Evolutionary conservation across 768 basidiomycete genomes (phyloP), one percentile per base, ranked within the genome.

Genomic region (Cubamyces sp.): DNA sequence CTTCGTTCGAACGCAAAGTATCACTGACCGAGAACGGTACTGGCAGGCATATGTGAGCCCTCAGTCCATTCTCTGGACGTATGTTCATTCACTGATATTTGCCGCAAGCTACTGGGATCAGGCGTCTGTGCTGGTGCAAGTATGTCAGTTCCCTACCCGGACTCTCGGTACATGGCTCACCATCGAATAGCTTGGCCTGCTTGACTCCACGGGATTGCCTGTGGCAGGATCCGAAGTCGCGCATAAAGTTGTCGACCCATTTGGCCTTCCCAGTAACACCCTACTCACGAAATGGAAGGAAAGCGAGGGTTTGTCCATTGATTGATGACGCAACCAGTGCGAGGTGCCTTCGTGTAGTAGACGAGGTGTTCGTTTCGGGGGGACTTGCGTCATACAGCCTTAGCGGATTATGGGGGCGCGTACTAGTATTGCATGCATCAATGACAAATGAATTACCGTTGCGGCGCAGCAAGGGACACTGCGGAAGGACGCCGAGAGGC

Each of bases 91-190:
- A 12, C 54, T 47, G 30, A 28, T 16, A n/a, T 1, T 45, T 5
- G 26, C 3, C 64, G 11, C 34, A 34, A 80, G 79, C 48, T 80
- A 80, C 59, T 80, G 81, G 81, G 81, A 82, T 54, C 81, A 82
- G 67, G 81, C 81, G n/a, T 79, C 77, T 11, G 50, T 75, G 15
- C 73, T 82, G 21, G 76, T 77, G 16, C 82, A 82, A 66, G 71
- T 76, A 54, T 50, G 69, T 50, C 40, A 39, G 6, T 40, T 61
- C 16, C 8, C 23, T 23, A 28, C 28, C 21, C 18, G 19, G n/a
- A 21, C 51, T 30, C n/a, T 14, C 25, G 25, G 18, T 18, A 18
- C 5, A 41, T n/a, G n/a, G 41, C 34, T 50, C 37, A 19, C 34
- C 12, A 43, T 60, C 21, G 15, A 52, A 21, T 58, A 74, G 70